A percentile compares a stretch with the other conserved stretches of the same genome.
phyloP scores from a whole-genome alignment of 768 basidiomycete genomes.

The Termitomyces sp. region DNA sequence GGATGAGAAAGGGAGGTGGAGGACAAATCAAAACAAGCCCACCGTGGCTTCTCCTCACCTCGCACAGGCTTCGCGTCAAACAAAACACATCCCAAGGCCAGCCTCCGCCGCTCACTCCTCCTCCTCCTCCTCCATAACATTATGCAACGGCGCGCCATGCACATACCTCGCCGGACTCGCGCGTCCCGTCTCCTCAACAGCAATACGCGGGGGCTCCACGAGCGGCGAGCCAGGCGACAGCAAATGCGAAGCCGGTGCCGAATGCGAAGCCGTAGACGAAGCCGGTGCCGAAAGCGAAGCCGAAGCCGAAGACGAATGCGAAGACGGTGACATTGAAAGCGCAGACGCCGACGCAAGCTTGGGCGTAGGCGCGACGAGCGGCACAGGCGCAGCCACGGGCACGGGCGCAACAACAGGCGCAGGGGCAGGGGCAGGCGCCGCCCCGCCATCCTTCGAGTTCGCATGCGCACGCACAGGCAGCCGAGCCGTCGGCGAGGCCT shows the following conservation, averaged over 20 bases:
- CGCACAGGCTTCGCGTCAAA: background rate
- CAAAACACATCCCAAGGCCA: too few relatives aligned
- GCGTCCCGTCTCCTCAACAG: slow-evolving; percentile 47
- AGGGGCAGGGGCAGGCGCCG: background rate
- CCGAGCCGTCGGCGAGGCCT: slow-evolving; percentile 20
- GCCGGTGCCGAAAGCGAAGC: slow-evolving; percentile 8
- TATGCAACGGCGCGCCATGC: slow-evolving; percentile 83
- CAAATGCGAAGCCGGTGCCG: slow-evolving; percentile 8
- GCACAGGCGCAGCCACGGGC: slow-evolving; percentile 15
- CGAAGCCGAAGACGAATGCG: background rate
- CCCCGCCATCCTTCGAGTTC: slow-evolving; percentile 13
- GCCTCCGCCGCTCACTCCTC: slow-evolving; percentile 24
- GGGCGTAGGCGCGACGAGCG: slow-evolving; percentile 22
- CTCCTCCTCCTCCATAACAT: slow-evolving; percentile 79
- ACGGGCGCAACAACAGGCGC: background rate
- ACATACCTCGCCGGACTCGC: slow-evolving; percentile 68
- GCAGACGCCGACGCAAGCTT: slow-evolving; percentile 16
- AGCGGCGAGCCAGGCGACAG: background rate
- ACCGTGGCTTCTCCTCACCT: background rate
- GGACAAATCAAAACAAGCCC: background rate
- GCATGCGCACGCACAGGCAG: slow-evolving; percentile 32
- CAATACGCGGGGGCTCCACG: slow-evolving; percentile 27
- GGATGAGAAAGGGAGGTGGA: background rate
- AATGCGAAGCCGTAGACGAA: too few relatives aligned
- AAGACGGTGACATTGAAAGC: slow-evolving; percentile 22